A percentile compares a stretch with the other conserved stretches of the same genome.
phyloP scores from a whole-genome alignment of 441 rosid species.

The Euphorbia neoarborescens region DNA sequence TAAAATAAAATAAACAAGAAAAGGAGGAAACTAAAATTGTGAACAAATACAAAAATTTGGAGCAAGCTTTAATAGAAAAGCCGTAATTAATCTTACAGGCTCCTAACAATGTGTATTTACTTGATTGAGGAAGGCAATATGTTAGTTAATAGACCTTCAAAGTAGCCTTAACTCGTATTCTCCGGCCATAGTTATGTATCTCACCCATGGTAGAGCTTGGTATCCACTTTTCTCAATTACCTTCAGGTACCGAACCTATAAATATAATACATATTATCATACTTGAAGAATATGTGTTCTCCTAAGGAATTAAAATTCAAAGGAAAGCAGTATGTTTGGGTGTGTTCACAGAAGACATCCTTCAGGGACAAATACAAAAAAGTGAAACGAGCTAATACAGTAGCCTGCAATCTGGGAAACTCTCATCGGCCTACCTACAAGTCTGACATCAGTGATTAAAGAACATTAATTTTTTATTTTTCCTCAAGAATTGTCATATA shows the following conservation, averaged over 20 bases:
- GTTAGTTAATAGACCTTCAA: neutral
- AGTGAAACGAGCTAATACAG: neutral
- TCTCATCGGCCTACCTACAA: neutral
- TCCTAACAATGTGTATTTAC: slow-evolving; percentile 1
- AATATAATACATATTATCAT: neutral
- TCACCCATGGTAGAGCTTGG: slow-evolving; percentile 91
- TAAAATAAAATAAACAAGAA: neutral
- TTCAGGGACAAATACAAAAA: neutral
- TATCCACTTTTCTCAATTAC: slow-evolving; percentile 86
- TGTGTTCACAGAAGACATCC: neutral
- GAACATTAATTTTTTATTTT: neutral
- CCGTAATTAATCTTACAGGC: neutral
- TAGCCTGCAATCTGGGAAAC: neutral
- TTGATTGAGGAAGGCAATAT: neutral
- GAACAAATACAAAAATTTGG: slow-evolving; percentile 2
- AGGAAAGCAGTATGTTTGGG: neutral
- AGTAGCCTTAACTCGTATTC: slow-evolving; percentile 46
- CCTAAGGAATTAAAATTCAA: neutral
- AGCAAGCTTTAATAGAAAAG: neutral
- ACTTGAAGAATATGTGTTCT: neutral
- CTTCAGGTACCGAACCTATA: slow-evolving; percentile 79
- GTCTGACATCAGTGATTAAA: neutral
- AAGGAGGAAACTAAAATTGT: neutral
- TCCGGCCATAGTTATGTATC: slow-evolving; percentile 92
- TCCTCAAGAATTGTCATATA: neutral